Evolutionary conservation across 306 rosid genomes (phyloP).

Genomic region (Cicer chorassanicum): DNA sequence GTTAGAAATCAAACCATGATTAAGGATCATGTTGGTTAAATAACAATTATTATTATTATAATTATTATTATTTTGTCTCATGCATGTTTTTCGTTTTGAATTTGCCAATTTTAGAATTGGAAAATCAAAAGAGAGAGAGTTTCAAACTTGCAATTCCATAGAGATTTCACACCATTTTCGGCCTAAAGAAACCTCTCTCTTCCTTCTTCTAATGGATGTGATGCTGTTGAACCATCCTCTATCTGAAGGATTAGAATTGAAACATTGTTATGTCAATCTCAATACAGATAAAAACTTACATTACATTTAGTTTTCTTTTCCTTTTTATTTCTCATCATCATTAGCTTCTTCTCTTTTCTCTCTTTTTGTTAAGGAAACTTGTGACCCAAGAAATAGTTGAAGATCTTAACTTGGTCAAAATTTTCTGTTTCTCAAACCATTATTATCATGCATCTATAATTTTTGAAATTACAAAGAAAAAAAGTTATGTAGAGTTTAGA

Average conservation of each 20-base stretch:
- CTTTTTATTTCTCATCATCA: conserved; percentile 25
- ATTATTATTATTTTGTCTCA: neutral
- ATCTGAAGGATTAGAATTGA: conserved; percentile 4
- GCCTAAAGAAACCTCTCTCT: conserved; percentile 34
- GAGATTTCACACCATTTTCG: conserved; percentile 48
- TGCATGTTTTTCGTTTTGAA: conserved; percentile 39
- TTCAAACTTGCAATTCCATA: conserved; percentile 27
- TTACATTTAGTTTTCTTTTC: neutral
- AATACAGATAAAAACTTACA: neutral
- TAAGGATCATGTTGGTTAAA: neutral
- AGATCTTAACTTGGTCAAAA: conserved; percentile 33
- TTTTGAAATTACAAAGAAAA: neutral
- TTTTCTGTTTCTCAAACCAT: conserved; percentile 2
- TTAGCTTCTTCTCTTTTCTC: conserved; percentile 15
- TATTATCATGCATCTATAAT: neutral
- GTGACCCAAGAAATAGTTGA: conserved; percentile 26
- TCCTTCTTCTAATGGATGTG: conserved; percentile 40
- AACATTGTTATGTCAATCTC: conserved; percentile 5
- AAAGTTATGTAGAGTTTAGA: conserved; percentile 16
- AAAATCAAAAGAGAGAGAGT: conserved; percentile 34
- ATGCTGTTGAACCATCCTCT: conserved; percentile 26
- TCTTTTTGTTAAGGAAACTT: neutral
- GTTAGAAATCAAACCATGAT: neutral
- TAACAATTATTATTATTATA: neutral
- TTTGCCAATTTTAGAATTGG: conserved; percentile 39